Evolutionary conservation across 371 early-diverging fungal genomes (phyloP).

Genomic region (Lichtheimia ornata): DNA sequence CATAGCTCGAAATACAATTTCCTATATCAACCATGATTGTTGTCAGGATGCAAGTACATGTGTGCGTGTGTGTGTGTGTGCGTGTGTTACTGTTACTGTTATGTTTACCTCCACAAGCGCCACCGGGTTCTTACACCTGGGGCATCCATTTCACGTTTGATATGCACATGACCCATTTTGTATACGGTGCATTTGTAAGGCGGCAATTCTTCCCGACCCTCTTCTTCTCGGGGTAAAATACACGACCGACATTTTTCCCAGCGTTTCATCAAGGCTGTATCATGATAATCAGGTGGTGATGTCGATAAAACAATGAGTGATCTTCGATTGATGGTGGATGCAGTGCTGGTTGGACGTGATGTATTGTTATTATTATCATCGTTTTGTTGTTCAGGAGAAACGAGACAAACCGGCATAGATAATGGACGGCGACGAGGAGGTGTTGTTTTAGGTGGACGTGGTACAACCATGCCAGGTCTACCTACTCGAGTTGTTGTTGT

Average conservation of each 20-base stretch:
- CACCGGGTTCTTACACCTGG: slow-evolving; percentile 33
- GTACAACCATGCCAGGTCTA: slow-evolving; percentile 3
- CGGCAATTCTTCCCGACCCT: slow-evolving; percentile 41
- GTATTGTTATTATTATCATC: slow-evolving; percentile 10
- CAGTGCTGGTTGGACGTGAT: not conserved
- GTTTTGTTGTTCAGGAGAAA: slow-evolving; percentile 1
- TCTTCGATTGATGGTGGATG: slow-evolving; percentile 5
- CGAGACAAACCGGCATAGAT: not conserved
- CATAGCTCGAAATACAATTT: slow-evolving; percentile 46
- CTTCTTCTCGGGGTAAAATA: slow-evolving; percentile 34
- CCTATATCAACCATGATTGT: slow-evolving; percentile 19
- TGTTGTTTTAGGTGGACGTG: not conserved
- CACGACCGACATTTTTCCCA: slow-evolving; percentile 39
- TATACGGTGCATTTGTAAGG: slow-evolving; percentile 44
- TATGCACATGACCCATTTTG: slow-evolving; percentile 49
- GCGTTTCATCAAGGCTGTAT: slow-evolving; percentile 19
- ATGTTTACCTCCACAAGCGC: slow-evolving; percentile 43
- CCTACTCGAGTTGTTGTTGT: not conserved
- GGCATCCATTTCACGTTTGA: slow-evolving; percentile 44
- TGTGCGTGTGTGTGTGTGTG: not conserved
- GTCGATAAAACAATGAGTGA: slow-evolving; percentile 13
- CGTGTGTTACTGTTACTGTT: not conserved
- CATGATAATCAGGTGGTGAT: slow-evolving; percentile 23
- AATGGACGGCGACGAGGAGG: not conserved
- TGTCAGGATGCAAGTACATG: not conserved